Conservation (phyloP, 2,329 filamentous ascomycete species). For the Monilinia laxa region DNA sequence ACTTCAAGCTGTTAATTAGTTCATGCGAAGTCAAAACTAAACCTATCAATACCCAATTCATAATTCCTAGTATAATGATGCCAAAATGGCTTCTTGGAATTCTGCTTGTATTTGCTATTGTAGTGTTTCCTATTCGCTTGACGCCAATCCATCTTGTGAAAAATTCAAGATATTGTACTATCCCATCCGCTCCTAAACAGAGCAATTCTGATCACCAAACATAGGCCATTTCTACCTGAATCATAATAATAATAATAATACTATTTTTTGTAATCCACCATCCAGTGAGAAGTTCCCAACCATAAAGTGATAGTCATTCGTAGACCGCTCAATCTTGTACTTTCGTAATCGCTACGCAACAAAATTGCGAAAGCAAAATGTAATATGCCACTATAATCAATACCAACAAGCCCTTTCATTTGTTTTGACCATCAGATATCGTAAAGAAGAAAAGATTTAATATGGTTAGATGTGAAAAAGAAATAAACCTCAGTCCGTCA, state of each 20-base stretch:
- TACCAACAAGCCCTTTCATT: constrained; percentile 13
- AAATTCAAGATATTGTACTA: not conserved
- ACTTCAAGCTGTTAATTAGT: no score
- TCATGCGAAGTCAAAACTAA: no score
- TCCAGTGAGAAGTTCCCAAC: constrained; percentile 18
- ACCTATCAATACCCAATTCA: not conserved
- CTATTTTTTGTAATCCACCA: not conserved
- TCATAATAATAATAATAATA: constrained; percentile 19
- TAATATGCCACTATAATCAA: constrained; percentile 20
- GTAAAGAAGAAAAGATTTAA: constrained; percentile 16
- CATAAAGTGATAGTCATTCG: constrained; percentile 6
- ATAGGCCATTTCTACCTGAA: constrained; percentile 8
- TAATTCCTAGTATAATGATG: not conserved
- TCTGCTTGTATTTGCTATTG: not conserved
- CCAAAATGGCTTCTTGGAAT: not conserved
- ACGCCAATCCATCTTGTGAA: not conserved
- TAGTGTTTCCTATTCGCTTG: not conserved
- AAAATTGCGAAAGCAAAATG: constrained; percentile 15
- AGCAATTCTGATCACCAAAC: constrained; percentile 2
- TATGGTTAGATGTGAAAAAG: constrained; percentile 18
- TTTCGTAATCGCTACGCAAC: constrained; percentile 12
- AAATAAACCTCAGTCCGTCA: constrained; percentile 1
- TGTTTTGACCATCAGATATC: constrained; percentile 18
- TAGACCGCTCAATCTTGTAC: not conserved
- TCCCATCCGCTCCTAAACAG: constrained; percentile 8